phyloP scores from a whole-genome alignment of 2,329 filamentous ascomycete genomes.

The Epichloe elymi region DNA sequence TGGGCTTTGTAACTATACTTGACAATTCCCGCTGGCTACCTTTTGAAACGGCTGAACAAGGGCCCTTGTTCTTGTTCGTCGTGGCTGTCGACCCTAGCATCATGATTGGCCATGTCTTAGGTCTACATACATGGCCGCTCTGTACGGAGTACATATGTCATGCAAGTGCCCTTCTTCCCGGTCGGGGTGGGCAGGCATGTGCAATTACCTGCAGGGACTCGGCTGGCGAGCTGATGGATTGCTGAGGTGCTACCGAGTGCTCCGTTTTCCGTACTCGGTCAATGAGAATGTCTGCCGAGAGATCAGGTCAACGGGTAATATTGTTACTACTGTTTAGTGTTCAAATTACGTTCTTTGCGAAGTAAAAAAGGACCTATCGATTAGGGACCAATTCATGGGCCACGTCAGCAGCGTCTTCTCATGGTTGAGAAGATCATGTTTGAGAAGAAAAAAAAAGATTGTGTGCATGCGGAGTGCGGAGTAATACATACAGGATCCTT shows the following conservation, averaged over 20 bases:
- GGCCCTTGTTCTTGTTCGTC: slow-evolving; percentile 14
- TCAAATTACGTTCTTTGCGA: not conserved
- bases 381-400: not conserved
- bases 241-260: not conserved
- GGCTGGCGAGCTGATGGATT: not conserved
- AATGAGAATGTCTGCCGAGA: not conserved
- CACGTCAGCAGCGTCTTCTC: not conserved
- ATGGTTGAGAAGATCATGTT: not conserved
- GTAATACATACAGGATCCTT: not conserved
- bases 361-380: too few species aligned
- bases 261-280: not conserved
- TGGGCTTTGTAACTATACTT: slow-evolving; percentile 3
- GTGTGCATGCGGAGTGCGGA: not conserved
- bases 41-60: slow-evolving; percentile 18
- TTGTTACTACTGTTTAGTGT: not conserved
- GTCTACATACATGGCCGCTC: slow-evolving; percentile 26
- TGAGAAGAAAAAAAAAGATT: too few species aligned
- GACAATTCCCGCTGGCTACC: slow-evolving; percentile 3
- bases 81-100: slow-evolving; percentile 4
- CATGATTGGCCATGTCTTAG: slow-evolving; percentile 22
- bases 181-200: not conserved
- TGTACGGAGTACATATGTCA: slow-evolving; percentile 17
- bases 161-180: slow-evolving; percentile 21
- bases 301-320: not conserved
- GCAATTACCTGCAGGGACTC: slow-evolving; percentile 16